phyloP scores from a whole-genome alignment of 331 rosid species.

The Rhamnella rubrinervis region DNA sequence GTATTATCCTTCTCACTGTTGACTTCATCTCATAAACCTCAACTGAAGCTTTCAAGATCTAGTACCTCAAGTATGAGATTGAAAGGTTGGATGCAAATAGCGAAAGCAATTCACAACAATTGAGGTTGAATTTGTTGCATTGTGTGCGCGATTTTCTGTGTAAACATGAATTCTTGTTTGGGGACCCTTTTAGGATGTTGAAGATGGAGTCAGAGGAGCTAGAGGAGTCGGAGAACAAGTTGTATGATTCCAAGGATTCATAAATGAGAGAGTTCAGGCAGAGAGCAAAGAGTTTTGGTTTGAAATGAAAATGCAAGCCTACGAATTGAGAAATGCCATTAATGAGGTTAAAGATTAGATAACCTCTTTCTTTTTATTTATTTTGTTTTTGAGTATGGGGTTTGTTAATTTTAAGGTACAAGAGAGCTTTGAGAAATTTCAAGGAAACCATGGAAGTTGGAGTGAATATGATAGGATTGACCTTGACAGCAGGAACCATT shows the following conservation, averaged over 20 bases:
- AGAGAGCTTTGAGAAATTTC: conserved; percentile 44
- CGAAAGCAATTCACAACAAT: conserved; percentile 25
- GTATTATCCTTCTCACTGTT: too few species aligned
- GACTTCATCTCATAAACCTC: too few species aligned
- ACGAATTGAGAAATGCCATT: conserved; percentile 36
- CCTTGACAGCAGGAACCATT: conserved; percentile 88
- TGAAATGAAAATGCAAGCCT: conserved; percentile 42
- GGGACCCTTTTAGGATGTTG: conserved; percentile 34
- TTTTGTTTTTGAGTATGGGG: not conserved
- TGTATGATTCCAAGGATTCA: conserved; percentile 39
- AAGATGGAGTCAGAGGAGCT: conserved; percentile 62
- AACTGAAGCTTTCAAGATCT: conserved; percentile 28
- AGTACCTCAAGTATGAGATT: conserved; percentile 44
- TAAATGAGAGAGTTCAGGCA: conserved; percentile 60
- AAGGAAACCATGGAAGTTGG: conserved; percentile 36
- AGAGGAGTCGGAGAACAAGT: conserved; percentile 47
- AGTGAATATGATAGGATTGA: conserved; percentile 51
- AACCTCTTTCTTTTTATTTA: not conserved
- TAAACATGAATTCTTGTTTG: not conserved
- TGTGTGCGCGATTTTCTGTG: not conserved
- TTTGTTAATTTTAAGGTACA: conserved; percentile 38
- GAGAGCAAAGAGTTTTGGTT: conserved; percentile 36
- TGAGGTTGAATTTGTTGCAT: conserved; percentile 33
- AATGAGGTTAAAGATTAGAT: conserved; percentile 42
- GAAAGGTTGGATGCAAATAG: conserved; percentile 45